These are phyloP conservation scores for Apiospora sp. DNA, from an alignment of 2,329 filamentous ascomycete genomes.

Conservation along the genomic window DNA sequence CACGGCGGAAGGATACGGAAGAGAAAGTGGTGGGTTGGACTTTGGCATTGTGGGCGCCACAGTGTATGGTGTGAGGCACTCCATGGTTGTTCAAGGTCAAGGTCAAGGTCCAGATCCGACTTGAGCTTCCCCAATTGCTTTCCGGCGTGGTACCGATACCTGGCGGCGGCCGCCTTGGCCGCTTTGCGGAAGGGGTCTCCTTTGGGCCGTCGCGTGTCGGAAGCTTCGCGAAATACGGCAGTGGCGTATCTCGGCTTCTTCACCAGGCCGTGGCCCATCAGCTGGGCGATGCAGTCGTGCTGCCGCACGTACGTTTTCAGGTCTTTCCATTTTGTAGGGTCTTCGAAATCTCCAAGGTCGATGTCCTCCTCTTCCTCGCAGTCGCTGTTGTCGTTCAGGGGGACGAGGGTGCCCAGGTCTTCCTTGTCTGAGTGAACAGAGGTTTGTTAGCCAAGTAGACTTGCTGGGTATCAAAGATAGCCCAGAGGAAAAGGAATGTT, in stretches of 20 bases:
- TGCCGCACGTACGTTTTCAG: not conserved
- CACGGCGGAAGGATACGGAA: not conserved
- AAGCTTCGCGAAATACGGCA: not conserved
- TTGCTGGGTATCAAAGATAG: too few relatives aligned
- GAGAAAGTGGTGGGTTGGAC: not conserved
- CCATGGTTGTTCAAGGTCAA: not conserved
- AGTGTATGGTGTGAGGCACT: too few relatives aligned
- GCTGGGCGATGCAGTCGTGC: not conserved
- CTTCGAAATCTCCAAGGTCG: too few relatives aligned
- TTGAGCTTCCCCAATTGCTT: not conserved
- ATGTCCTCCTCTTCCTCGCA: too few relatives aligned
- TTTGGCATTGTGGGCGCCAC: not conserved
- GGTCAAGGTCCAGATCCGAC: not conserved
- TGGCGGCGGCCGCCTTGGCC: not conserved
- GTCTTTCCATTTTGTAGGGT: too few relatives aligned
- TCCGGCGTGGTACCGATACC: not conserved
- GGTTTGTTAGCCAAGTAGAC: too few relatives aligned
- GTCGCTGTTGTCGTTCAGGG: not conserved
- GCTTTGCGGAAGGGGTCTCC: not conserved
- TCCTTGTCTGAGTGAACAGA: too few relatives aligned
- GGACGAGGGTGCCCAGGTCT: not conserved
- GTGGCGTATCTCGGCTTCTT: not conserved
- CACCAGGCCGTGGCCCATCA: not conserved
- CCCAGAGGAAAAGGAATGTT: too few relatives aligned
- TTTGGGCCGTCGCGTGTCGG: not conserved